These are phyloP conservation scores for Xylaria curta DNA, from an alignment of 495 filamentous ascomycete genomes.

Conservation along the genomic window DNA sequence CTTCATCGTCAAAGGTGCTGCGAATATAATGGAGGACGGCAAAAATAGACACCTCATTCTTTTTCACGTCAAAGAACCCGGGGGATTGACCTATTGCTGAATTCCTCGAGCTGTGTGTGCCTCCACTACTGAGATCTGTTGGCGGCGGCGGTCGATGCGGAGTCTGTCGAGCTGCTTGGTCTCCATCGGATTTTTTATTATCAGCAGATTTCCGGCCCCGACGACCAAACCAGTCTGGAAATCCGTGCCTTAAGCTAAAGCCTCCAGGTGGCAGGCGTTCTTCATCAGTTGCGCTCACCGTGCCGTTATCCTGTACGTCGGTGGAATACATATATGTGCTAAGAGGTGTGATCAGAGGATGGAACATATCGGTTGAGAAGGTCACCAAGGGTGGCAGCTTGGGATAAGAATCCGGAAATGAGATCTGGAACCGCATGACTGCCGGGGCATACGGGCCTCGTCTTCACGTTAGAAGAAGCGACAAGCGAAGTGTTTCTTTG, in stretches of 20 bases:
- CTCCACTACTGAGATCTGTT: constrained; percentile 38
- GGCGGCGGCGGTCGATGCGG: constrained; percentile 44
- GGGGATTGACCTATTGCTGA: constrained; percentile 37
- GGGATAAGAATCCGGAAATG: constrained; percentile 84
- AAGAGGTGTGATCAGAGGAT: constrained; percentile 87
- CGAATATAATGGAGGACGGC: constrained; percentile 81
- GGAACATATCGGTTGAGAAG: constrained; percentile 90
- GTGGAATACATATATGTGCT: constrained; percentile 91
- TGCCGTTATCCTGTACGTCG: constrained; percentile 69
- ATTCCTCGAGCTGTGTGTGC: constrained; percentile 44
- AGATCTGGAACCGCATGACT: constrained; percentile 87
- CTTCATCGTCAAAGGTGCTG: constrained; percentile 77
- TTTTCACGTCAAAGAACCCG: constrained; percentile 35
- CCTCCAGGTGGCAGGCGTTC: constrained; percentile 84
- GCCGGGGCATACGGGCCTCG: constrained; percentile 87
- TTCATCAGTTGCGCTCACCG: constrained; percentile 79
- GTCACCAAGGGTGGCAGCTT: constrained; percentile 79
- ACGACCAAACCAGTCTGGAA: constrained; percentile 82
- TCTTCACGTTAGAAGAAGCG: constrained; percentile 14
- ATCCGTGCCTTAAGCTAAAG: constrained; percentile 87
- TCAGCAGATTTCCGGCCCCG: constrained; percentile 34
- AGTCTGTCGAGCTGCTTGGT: constrained; percentile 33
- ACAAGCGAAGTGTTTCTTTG: constrained; percentile 10
- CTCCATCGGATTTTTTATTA: constrained; percentile 35
- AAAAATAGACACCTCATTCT: constrained; percentile 54